phyloP scores from a whole-genome alignment of 805 yeast genomes.

The Saitoella complicata region DNA sequence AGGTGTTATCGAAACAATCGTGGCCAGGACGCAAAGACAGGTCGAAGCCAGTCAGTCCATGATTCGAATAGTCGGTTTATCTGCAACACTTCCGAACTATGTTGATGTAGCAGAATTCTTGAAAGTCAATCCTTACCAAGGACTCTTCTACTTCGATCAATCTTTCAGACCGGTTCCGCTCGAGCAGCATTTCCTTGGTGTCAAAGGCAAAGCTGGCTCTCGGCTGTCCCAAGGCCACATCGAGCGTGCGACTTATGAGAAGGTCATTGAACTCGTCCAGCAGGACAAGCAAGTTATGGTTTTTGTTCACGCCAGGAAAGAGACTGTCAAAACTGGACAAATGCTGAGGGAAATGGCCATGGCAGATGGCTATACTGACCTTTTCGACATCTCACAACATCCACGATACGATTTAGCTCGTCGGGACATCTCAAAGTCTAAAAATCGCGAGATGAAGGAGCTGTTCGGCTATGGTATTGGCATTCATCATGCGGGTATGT shows the following conservation, averaged over 20 bases:
- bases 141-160: slow-evolving; percentile 88
- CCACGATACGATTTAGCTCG: slow-evolving; percentile 23
- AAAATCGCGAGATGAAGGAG: slow-evolving; percentile 67
- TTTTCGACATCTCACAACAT: slow-evolving; percentile 33
- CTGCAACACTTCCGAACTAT: slow-evolving; percentile 86
- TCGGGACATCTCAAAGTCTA: slow-evolving; percentile 50
- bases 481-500: slow-evolving; percentile 94
- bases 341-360: slow-evolving; percentile 54
- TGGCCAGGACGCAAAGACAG: slow-evolving; percentile 84
- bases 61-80: slow-evolving; percentile 85
- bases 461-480: slow-evolving; percentile 74
- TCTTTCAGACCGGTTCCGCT: slow-evolving; percentile 88
- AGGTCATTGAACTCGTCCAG: slow-evolving; percentile 32
- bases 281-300: slow-evolving; percentile 86
- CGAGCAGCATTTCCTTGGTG: slow-evolving; percentile 76
- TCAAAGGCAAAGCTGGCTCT: slow-evolving; percentile 69
- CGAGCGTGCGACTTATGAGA: slow-evolving; percentile 63
- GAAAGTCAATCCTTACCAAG: slow-evolving; percentile 68
- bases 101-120: slow-evolving; percentile 89
- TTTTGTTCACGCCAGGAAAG: slow-evolving; percentile 90
- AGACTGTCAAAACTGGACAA: slow-evolving; percentile 70
- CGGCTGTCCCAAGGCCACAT: slow-evolving; percentile 54
- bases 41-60: slow-evolving; percentile 87
- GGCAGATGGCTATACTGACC: slow-evolving; percentile 33
- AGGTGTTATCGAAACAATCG: slow-evolving; percentile 87